phyloP scores from a whole-genome alignment of 2,329 filamentous ascomycete genomes.

The Cladophialophora chaetospira region DNA sequence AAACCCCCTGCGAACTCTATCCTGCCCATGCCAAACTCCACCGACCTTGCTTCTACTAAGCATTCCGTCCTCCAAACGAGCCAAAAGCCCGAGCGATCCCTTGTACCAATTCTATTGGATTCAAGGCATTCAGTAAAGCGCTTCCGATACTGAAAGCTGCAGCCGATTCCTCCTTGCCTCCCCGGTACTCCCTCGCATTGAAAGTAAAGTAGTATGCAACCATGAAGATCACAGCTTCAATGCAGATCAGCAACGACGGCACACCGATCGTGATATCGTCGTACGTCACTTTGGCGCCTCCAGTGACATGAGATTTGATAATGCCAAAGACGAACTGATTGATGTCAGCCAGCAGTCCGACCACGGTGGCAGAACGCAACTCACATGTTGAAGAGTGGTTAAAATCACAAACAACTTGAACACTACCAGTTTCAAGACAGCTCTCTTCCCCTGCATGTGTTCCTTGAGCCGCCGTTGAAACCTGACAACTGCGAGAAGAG shows the following conservation, averaged over 20 bases:
- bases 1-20: too few species aligned
- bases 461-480: constrained; percentile 88
- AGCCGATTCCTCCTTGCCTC: background rate
- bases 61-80: background rate
- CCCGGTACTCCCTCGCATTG: constrained; percentile 48
- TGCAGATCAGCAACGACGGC: constrained; percentile 71
- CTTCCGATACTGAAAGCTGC: background rate
- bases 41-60: background rate
- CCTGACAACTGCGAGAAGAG: constrained; percentile 70
- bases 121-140: constrained; percentile 18
- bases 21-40: background rate
- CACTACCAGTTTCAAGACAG: constrained; percentile 48
- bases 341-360: too few species aligned
- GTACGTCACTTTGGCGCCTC: constrained; percentile 60
- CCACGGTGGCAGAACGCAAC: background rate
- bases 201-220: constrained; percentile 80
- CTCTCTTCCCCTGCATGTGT: constrained; percentile 55
- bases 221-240: constrained; percentile 81
- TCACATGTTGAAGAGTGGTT: constrained; percentile 73
- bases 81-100: constrained; percentile 43
- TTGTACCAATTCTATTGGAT: constrained; percentile 19
- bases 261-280: constrained; percentile 76
- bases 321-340: constrained; percentile 62
- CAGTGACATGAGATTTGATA: constrained; percentile 57
- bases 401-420: constrained; percentile 91